These are phyloP conservation scores for Pseudogymnoascus sp. DNA, from an alignment of 2,329 filamentous ascomycete genomes.

Conservation along the genomic window DNA sequence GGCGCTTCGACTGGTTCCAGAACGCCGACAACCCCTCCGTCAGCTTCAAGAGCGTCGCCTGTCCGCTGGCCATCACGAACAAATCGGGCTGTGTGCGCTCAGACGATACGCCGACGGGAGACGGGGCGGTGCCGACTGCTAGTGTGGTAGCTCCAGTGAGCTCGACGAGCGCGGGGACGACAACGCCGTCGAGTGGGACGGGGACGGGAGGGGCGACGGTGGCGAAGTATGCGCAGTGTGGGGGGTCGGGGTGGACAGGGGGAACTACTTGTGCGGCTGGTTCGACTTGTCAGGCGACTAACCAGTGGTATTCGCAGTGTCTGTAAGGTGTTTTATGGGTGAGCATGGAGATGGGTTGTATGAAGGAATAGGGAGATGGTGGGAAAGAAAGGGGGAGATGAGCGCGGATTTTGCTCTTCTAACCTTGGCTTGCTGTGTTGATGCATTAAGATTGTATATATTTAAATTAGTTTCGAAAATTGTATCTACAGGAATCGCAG, in stretches of 20 bases:
- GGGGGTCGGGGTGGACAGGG: slow-evolving; percentile 18
- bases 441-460: background rate
- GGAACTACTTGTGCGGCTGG: slow-evolving; percentile 13
- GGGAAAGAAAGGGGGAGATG: background rate
- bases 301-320: slow-evolving; percentile 18
- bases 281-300: slow-evolving; percentile 15
- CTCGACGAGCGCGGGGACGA: background rate
- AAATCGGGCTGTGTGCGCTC: slow-evolving; percentile 34
- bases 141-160: background rate
- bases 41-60: slow-evolving; percentile 39
- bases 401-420: background rate
- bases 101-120: slow-evolving; percentile 3
- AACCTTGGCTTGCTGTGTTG: background rate
- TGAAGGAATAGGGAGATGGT: background rate
- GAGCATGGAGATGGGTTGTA: background rate
- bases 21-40: slow-evolving; percentile 41
- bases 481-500: background rate
- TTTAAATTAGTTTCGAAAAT: background rate
- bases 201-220: background rate
- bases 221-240: slow-evolving; percentile 22
- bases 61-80: slow-evolving; percentile 38
- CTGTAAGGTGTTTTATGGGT: slow-evolving; percentile 5
- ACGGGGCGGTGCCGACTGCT: background rate
- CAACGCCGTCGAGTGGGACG: background rate
- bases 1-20: slow-evolving; percentile 47